These are phyloP conservation scores for Castanea mollissima DNA, from an alignment of 306 rosid species.

Conservation along the genomic window DNA sequence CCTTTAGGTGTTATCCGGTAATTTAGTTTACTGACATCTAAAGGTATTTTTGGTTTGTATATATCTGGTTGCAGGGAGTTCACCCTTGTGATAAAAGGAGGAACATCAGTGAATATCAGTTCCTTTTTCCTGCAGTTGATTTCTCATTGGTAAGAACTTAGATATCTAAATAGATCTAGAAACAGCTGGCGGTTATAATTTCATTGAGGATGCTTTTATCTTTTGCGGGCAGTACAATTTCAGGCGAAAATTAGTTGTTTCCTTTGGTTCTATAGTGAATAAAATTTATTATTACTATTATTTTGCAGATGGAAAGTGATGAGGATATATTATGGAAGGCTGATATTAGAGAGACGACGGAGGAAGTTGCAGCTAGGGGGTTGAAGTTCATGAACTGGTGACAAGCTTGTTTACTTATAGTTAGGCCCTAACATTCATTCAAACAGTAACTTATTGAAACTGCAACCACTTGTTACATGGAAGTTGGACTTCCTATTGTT, in stretches of 20 bases:
- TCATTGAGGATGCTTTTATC: conserved; percentile 25
- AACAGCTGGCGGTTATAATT: conserved; percentile 10
- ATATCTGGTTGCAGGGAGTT: conserved; percentile 60
- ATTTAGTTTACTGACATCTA: neutral
- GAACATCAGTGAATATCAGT: conserved; percentile 58
- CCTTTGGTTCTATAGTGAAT: conserved; percentile 27
- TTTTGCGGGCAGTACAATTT: conserved; percentile 23
- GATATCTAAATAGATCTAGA: neutral
- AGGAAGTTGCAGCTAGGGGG: conserved; percentile 78
- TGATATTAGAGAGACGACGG: conserved; percentile 75
- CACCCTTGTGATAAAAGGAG: conserved; percentile 96
- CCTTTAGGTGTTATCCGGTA: neutral
- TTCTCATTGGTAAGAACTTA: conserved; percentile 63
- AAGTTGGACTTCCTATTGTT: neutral
- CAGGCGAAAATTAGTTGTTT: conserved; percentile 12
- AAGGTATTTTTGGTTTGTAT: conserved; percentile 9
- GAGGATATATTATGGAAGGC: conserved; percentile 81
- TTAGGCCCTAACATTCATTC: neutral
- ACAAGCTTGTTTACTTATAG: conserved; percentile 17
- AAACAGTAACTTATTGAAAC: neutral
- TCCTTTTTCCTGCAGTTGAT: conserved; percentile 86
- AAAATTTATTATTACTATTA: conserved; percentile 23
- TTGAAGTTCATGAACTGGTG: conserved; percentile 76
- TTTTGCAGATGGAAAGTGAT: conserved; percentile 68
- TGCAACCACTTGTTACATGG: neutral